Percentiles rank a stretch among this genome's conserved stretches.
Conservation (phyloP, 192 early-diverging fungal species). For the Podila verticillata region DNA sequence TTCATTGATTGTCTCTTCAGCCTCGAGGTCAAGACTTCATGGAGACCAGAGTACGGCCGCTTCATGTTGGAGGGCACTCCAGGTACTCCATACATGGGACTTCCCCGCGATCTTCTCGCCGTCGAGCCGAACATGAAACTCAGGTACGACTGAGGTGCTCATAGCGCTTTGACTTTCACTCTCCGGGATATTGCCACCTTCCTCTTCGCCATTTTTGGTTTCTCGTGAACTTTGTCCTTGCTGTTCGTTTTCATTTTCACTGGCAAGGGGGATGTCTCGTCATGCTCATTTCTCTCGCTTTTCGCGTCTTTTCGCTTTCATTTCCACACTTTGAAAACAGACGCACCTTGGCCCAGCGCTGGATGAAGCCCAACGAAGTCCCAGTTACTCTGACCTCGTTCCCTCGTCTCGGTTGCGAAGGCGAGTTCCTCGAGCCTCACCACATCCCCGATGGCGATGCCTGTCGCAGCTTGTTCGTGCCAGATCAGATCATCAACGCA, state of each 20-base stretch:
- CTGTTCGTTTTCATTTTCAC: neutral
- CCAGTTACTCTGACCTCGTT: conserved; percentile 88
- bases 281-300: neutral
- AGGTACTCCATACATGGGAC: conserved; percentile 87
- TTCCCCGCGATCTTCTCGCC: conserved; percentile 77
- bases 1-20: conserved; percentile 39
- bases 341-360: conserved; percentile 71
- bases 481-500: conserved; percentile 93
- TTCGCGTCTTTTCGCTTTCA: conserved; percentile 16
- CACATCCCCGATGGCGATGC: conserved; percentile 74
- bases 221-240: neutral
- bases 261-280: no score
- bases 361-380: conserved; percentile 77
- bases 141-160: conserved; percentile 18
- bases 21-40: conserved; percentile 72
- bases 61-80: conserved; percentile 99
- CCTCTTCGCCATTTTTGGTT: neutral
- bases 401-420: conserved; percentile 87
- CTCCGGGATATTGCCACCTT: conserved; percentile 3
- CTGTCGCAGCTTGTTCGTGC: conserved; percentile 89
- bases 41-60: conserved; percentile 96
- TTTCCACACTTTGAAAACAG: conserved; percentile 43
- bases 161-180: neutral
- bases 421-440: conserved; percentile 76
- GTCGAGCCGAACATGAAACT: conserved; percentile 92